Evolutionary conservation across 768 basidiomycete species (phyloP), one percentile per base, ranked within the genome.

Genomic region (Amanita rubescens): DNA sequence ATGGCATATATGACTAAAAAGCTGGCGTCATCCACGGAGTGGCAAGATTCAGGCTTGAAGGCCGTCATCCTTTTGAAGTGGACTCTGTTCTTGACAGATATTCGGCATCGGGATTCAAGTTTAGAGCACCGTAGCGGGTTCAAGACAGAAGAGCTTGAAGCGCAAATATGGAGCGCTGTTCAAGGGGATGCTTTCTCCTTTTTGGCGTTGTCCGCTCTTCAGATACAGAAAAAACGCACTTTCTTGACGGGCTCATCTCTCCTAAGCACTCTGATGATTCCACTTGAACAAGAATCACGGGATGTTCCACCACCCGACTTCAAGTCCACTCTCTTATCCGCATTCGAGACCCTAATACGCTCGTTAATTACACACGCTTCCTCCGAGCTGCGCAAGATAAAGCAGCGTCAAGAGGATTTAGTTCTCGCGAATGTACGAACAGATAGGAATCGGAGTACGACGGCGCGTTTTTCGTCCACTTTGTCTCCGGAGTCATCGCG

Each of bases 391-490:
- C 79, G 87, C 33, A 90, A 90, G 66, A 87, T 96, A 65, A 90
- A 92, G 62, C 89, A 93, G 57, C 72, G 86, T 27, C 94, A 96
- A 64, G 93, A 95, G 66, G 93, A 96, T 63, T 66, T 85, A 22
- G 75, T 85, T 3, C 73, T 90, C 41, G 84, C 86, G 0, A 82
- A 73, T 57, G 78, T 79, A 20, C 77, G 87, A 10, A 76, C 80
- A 3, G 84, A 85, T 63, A 76, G 87, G 24, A 74, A 79, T 14
- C 74, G 84, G 48, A 69, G 75, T 46, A 69, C 80, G 34, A 75
- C 74, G 6, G 55, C 76, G 6, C 70, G 78, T n/a, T 76, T 74
- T 59, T 62, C 70, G n/a, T 64, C 71, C 5, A 71, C 70, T 27
- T 57, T 69, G 14, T 70, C 74, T 1, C 64, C 71, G 7, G 79